A percentile compares a stretch with the other conserved stretches of the same genome.
These are phyloP conservation scores for Bruguiera sexangula DNA, from an alignment of 345 rosid genomes.

Conservation along the genomic window DNA sequence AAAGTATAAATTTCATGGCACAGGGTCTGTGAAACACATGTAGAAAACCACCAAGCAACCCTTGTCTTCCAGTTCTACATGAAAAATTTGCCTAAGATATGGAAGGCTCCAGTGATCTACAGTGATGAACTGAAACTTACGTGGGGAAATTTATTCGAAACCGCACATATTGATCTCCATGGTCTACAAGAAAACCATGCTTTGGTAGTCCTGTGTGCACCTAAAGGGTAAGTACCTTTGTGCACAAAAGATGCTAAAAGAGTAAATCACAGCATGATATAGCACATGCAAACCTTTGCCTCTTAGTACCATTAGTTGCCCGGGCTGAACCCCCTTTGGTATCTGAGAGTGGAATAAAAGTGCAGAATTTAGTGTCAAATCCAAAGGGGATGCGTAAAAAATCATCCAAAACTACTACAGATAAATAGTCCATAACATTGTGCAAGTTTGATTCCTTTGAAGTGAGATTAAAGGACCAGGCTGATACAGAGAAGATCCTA, in stretches of 20 bases:
- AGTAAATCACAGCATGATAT: slow-evolving; percentile 11
- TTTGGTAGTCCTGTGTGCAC: slow-evolving; percentile 67
- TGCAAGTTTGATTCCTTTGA: too few species aligned
- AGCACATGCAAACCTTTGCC: slow-evolving; percentile 58
- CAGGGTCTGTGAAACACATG: too few species aligned
- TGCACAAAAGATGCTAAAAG: neutral
- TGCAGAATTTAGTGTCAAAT: slow-evolving; percentile 11
- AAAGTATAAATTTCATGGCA: too few species aligned
- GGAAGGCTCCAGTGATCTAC: too few species aligned
- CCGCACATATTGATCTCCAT: slow-evolving; percentile 91
- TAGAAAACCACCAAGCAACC: too few species aligned
- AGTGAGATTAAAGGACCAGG: too few species aligned
- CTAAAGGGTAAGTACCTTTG: slow-evolving; percentile 18
- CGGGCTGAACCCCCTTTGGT: slow-evolving; percentile 87
- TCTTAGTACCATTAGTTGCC: slow-evolving; percentile 65
- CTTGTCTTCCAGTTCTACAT: too few species aligned
- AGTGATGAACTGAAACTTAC: slow-evolving; percentile 38
- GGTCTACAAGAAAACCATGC: slow-evolving; percentile 59
- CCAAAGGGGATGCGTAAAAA: neutral
- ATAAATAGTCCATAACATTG: too few species aligned
- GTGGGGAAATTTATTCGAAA: slow-evolving; percentile 71
- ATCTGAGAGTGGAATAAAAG: slow-evolving; percentile 51
- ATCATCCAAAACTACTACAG: neutral
- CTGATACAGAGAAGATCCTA: too few species aligned
- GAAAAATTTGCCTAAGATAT: too few species aligned